These are phyloP conservation scores for Lodderomyces pseudojiufengensis DNA, from an alignment of 1,139 yeast genomes.

Conservation along the genomic window DNA sequence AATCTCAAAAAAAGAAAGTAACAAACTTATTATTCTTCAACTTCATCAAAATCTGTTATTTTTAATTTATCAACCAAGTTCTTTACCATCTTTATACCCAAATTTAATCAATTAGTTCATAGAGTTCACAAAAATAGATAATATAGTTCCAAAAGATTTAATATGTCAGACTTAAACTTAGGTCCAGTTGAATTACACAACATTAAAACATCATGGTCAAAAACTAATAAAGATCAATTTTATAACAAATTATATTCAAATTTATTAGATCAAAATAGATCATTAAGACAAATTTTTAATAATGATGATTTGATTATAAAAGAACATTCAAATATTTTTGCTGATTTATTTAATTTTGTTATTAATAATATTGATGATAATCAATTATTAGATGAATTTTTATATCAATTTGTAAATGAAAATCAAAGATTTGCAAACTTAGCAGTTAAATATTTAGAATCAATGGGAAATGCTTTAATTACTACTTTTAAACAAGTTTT, in stretches of 20 bases:
- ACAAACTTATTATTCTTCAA: too few relatives aligned
- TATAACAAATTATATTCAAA: constrained; percentile 33
- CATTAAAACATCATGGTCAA: constrained; percentile 33
- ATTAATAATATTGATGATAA: constrained; percentile 31
- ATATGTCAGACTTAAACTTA: constrained; percentile 15
- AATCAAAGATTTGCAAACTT: constrained; percentile 25
- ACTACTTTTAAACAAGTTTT: constrained; percentile 39
- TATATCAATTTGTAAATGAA: constrained; percentile 32
- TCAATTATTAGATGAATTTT: constrained; percentile 30
- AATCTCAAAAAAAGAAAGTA: too few relatives aligned
- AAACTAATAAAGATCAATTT: constrained; percentile 26
- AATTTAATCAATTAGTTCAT: too few relatives aligned
- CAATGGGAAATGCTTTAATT: constrained; percentile 41
- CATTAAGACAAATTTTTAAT: constrained; percentile 23
- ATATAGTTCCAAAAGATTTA: too few relatives aligned
- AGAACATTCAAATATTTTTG: constrained; percentile 33
- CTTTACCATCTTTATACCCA: too few relatives aligned
- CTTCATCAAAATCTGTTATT: too few relatives aligned
- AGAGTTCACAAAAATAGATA: too few relatives aligned
- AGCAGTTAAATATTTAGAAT: constrained; percentile 36
- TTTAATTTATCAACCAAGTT: too few relatives aligned
- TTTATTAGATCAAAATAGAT: constrained; percentile 30
- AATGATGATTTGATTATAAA: constrained; percentile 21
- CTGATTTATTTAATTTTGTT: constrained; percentile 35
- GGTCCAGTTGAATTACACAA: constrained; percentile 11